Percentiles rank a stretch among this genome's conserved stretches.
These are phyloP conservation scores for Lactarius sp. DNA, from an alignment of 768 basidiomycete genomes.

Conservation along the genomic window DNA sequence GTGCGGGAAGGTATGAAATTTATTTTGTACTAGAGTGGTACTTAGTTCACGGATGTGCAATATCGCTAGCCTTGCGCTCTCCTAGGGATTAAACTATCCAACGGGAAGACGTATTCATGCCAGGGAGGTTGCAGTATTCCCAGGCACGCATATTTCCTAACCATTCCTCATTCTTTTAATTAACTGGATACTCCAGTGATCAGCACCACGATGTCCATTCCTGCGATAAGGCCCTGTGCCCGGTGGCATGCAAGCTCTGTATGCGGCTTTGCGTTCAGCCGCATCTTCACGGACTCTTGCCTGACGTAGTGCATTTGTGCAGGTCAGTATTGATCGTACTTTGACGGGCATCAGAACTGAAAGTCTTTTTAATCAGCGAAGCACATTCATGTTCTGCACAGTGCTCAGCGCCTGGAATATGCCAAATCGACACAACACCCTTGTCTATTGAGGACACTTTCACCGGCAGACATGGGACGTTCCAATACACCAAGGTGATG, in stretches of 20 bases:
- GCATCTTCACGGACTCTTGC: conserved; percentile 31
- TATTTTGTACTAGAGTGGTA: neutral
- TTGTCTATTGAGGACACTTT: conserved; percentile 60
- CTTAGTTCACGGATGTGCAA: neutral
- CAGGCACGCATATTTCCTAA: neutral
- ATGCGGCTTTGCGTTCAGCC: too few relatives aligned
- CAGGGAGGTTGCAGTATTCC: conserved; percentile 1
- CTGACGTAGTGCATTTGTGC: conserved; percentile 46
- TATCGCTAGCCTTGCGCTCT: conserved; percentile 12
- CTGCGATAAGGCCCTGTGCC: conserved; percentile 50
- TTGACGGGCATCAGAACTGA: neutral
- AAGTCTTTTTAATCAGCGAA: conserved; percentile 36
- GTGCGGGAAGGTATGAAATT: conserved; percentile 45
- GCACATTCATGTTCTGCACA: conserved; percentile 42
- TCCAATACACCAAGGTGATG: conserved; percentile 55
- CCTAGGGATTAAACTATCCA: neutral
- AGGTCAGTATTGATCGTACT: conserved; percentile 35
- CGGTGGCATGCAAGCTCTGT: conserved; percentile 50
- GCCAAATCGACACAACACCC: conserved; percentile 54
- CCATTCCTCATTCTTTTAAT: too few relatives aligned
- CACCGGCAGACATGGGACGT: conserved; percentile 53
- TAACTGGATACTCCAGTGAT: conserved; percentile 34
- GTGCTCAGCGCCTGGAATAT: conserved; percentile 48
- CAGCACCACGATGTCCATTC: conserved; percentile 41
- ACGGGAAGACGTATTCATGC: neutral